Evolutionary conservation across 345 rosid species (phyloP), one percentile per base, ranked within the genome.

Genomic region (Draba incana): DNA sequence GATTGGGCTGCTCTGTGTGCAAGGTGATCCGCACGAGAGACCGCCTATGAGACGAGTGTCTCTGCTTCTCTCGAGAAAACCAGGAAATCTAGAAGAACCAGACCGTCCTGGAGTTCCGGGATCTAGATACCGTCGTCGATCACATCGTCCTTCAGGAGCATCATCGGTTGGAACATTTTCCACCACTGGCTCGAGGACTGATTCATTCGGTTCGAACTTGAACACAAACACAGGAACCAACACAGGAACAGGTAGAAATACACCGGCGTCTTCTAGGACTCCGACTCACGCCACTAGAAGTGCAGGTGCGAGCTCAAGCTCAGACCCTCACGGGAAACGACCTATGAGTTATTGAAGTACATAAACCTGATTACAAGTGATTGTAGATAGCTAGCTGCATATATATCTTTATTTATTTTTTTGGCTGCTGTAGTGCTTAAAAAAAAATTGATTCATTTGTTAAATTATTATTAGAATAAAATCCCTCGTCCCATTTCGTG

Each of bases 1-100:
- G 45, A 77, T 95, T 3, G 98, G 92, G 12, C 75, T 95, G 30
- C 81, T 95, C 27, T 95, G 99, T 81, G 82, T 84, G 0, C 99
- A 92, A 73, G 84, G 90, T 2, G 96, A 95, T 49, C 97, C 97
- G 0, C 78, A 79, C 8, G 10, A 68, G 25, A 84, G 99, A 51
- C 99, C 99, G 0, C 7, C 27, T 0, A 89, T 95, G 96, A 53
- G 77, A 24, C 85, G 93, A 2, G 84, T 95, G 0, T 89, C 84
- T 37, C 60, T 88, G 46, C 54, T 85, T 82, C 82, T 92, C 46
- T 88, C 97, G 4, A 86, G 75, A 82, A 89, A 75, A 78, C 84
- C 86, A 0, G 78, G 85, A 53, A 55, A 15, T 67, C 66, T 89
- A 49, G 88, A 85, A 16, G 97, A 83, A 65, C 94, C 88, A 39